Conservation (phyloP, 345 rosid species). For the Salix brachista region DNA sequence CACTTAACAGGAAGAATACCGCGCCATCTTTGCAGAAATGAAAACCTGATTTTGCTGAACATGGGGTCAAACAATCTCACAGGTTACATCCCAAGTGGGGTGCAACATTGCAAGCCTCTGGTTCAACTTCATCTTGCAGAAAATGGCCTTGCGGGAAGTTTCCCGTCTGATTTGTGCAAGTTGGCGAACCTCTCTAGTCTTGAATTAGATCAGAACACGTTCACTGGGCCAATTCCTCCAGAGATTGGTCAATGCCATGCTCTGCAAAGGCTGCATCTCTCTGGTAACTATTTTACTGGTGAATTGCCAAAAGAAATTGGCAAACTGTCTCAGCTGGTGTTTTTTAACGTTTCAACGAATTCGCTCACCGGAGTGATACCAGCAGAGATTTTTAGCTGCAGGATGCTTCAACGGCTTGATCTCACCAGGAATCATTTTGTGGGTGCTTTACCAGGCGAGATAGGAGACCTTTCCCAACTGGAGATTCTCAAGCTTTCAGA, state of each 20-base stretch:
- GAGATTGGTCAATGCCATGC: constrained; percentile 58
- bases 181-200: constrained; percentile 57
- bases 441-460: constrained; percentile 51
- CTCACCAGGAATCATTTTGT: constrained; percentile 59
- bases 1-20: constrained; percentile 65
- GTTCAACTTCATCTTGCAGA: constrained; percentile 59
- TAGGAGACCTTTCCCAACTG: constrained; percentile 65
- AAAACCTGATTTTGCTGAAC: constrained; percentile 53
- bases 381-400: constrained; percentile 57
- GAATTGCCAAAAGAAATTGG: constrained; percentile 77
- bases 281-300: constrained; percentile 52
- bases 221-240: constrained; percentile 62
- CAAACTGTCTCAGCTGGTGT: constrained; percentile 56
- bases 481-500: constrained; percentile 88
- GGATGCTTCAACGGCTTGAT: constrained; percentile 84
- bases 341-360: constrained; percentile 74
- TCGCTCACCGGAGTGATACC: constrained; percentile 61
- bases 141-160: constrained; percentile 56
- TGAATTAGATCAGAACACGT: constrained; percentile 63
- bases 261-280: constrained; percentile 69
- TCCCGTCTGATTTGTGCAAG: constrained; percentile 67
- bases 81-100: constrained; percentile 60
- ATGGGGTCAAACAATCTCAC: constrained; percentile 63
- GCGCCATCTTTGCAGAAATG: constrained; percentile 49
- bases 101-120: constrained; percentile 56